Conservation (phyloP, 495 filamentous ascomycete species). For the Aspergillus wentii region DNA sequence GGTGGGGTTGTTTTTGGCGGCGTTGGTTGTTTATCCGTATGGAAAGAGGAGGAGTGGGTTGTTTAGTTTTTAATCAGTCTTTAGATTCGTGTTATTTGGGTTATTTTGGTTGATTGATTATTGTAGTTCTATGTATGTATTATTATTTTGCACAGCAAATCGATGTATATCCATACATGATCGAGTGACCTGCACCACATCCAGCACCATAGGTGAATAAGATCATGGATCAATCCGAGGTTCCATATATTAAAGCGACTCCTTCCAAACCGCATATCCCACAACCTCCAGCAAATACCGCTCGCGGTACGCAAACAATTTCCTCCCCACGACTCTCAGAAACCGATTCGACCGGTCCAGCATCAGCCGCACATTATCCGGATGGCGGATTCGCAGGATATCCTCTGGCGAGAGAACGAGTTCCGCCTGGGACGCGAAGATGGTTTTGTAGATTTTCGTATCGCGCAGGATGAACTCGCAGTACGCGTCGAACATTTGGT, state of each 20-base stretch:
- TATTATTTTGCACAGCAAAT: no score
- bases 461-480: constrained; percentile 27
- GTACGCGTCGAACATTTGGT: constrained; percentile 35
- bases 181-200: no score
- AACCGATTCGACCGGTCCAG: constrained; percentile 22
- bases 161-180: no score
- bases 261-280: constrained; percentile 15
- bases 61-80: constrained; percentile 66
- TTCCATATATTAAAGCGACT: no score
- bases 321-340: constrained; percentile 20
- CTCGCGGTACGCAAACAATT: constrained; percentile 34
- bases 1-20: constrained; percentile 78
- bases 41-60: constrained; percentile 81
- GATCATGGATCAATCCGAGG: no score
- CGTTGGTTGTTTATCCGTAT: constrained; percentile 79
- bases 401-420: constrained; percentile 15
- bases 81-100: background rate
- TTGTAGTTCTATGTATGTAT: constrained; percentile 2
- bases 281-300: constrained; percentile 38
- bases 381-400: no score
- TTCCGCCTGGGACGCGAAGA: constrained; percentile 11
- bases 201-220: no score
- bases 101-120: constrained; percentile 3
- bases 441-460: constrained; percentile 8
- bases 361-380: constrained; percentile 6